Percentiles rank a stretch among this genome's conserved stretches.
Conservation (phyloP, 78 protist genomes). For the Blattamonas nauphoetae region DNA sequence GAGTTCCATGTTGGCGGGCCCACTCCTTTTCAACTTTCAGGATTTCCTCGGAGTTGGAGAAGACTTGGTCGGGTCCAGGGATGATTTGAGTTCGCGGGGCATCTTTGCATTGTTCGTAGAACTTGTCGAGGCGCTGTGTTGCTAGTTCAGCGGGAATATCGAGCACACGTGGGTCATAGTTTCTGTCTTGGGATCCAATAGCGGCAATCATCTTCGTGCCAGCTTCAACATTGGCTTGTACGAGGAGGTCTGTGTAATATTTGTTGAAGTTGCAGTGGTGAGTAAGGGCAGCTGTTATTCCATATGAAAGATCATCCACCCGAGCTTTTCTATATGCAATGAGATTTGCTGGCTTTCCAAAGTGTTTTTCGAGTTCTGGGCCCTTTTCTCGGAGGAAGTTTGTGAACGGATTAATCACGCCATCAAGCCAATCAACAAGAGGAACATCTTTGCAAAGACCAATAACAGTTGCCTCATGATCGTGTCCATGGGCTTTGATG, state of each 20-base stretch:
- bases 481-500: conserved; percentile 30
- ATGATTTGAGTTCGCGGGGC: background rate
- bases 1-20: conserved; percentile 10
- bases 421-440: conserved; percentile 24
- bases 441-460: conserved; percentile 30
- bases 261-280: conserved; percentile 33
- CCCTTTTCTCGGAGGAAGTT: conserved; percentile 2
- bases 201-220: conserved; percentile 27
- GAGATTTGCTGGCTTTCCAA: conserved; percentile 13
- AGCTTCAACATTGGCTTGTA: conserved; percentile 16
- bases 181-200: conserved; percentile 29
- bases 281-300: conserved; percentile 7
- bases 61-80: conserved; percentile 32
- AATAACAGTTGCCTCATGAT: conserved; percentile 26
- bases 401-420: conserved; percentile 23
- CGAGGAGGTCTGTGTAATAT: conserved; percentile 6
- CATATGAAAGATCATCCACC: conserved; percentile 21
- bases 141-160: background rate
- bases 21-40: conserved; percentile 17
- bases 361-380: background rate
- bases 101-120: background rate
- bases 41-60: conserved; percentile 20
- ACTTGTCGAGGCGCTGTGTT: background rate
- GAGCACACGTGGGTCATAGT: conserved; percentile 14
- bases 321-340: conserved; percentile 22